A percentile compares a stretch with the other conserved stretches of the same genome.
phyloP scores from a whole-genome alignment of 192 early-diverging fungal species.

The Umbelopsis sp. region DNA sequence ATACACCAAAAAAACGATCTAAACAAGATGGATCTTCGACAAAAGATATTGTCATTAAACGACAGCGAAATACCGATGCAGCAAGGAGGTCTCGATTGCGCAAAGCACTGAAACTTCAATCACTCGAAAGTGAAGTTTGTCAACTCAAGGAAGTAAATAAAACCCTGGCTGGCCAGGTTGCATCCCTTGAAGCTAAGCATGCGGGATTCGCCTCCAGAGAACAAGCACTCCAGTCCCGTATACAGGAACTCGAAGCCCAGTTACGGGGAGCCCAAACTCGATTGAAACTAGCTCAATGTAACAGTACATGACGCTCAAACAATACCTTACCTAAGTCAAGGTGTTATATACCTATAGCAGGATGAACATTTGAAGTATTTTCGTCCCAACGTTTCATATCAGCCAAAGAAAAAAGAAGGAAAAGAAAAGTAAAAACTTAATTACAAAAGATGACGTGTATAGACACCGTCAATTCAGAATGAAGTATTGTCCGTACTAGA shows the following conservation, averaged over 20 bases:
- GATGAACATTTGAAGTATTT: too few species aligned
- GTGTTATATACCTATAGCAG: too few species aligned
- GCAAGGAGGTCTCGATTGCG: conserved; percentile 27
- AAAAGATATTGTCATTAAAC: conserved; percentile 20
- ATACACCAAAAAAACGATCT: background rate
- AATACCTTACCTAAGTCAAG: too few species aligned
- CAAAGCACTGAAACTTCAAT: conserved; percentile 19
- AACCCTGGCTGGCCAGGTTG: conserved; percentile 13
- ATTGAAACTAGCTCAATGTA: background rate
- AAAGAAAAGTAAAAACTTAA: too few species aligned
- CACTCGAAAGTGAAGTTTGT: conserved; percentile 22
- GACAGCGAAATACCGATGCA: conserved; percentile 30
- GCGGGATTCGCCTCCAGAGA: conserved; percentile 6
- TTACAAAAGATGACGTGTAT: too few species aligned
- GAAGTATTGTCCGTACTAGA: too few species aligned
- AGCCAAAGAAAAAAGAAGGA: too few species aligned
- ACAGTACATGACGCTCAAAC: too few species aligned
- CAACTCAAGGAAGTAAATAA: conserved; percentile 18
- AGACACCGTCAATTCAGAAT: too few species aligned
- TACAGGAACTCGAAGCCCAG: conserved; percentile 27
- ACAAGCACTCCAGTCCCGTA: background rate
- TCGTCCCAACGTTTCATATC: too few species aligned
- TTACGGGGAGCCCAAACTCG: conserved; percentile 11
- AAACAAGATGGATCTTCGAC: background rate
- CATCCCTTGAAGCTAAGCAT: conserved; percentile 14